Conservation (phyloP, 164 flowering plant genomes). For the Vitis cinerea region DNA sequence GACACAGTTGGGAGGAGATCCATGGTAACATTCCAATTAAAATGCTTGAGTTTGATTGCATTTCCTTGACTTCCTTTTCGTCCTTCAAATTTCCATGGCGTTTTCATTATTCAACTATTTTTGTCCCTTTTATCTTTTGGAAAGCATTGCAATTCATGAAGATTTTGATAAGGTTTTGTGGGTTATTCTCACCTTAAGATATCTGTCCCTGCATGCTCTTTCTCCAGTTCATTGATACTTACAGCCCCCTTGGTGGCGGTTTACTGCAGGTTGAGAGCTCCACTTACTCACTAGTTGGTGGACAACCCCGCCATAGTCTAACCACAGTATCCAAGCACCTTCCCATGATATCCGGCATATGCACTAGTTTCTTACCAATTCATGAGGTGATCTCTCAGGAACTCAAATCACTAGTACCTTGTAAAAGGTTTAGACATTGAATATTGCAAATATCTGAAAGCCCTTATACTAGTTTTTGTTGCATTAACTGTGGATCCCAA, state of each 20-base stretch:
- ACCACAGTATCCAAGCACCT: constrained; percentile 27
- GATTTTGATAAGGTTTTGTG: no score
- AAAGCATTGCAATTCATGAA: no score
- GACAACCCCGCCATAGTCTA: constrained; percentile 17
- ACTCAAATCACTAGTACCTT: not conserved
- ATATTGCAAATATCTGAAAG: not conserved
- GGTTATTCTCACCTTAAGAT: no score
- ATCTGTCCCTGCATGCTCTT: no score
- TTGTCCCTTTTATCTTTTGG: no score
- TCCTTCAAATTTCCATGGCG: not conserved
- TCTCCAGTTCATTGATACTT: no score
- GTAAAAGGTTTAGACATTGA: not conserved
- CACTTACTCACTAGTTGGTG: constrained; percentile 13
- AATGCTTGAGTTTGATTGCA: not conserved
- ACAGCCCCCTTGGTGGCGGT: not conserved
- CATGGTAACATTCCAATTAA: constrained; percentile 23
- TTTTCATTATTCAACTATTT: no score
- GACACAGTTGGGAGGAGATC: constrained; percentile 19
- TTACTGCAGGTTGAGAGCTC: constrained; percentile 30
- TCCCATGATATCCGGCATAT: constrained; percentile 29
- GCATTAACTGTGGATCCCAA: not conserved
- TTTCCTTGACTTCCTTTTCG: not conserved
- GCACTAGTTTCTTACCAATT: constrained; percentile 33
- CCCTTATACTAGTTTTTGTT: not conserved
- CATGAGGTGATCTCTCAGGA: constrained; percentile 33